Percentiles rank a stretch among this genome's conserved stretches.
Evolutionary conservation across 257 asterid genomes (phyloP).

Genomic region (Nicotiana paniculata): DNA sequence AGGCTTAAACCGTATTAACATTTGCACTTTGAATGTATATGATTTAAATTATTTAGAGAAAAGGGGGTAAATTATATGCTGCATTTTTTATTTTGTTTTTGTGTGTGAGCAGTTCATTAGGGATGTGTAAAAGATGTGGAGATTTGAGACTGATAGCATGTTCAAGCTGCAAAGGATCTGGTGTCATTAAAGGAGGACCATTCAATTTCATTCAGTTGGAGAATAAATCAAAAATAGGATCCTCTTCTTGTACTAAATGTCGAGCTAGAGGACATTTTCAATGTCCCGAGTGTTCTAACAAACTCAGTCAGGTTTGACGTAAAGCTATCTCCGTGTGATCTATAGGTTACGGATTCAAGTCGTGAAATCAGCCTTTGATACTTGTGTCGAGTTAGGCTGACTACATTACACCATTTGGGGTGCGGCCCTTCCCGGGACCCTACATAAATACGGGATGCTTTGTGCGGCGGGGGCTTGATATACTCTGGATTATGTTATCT

Average conservation of each 20-base stretch:
- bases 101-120: constrained; percentile 47
- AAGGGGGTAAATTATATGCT: background rate
- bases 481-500: background rate
- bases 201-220: constrained; percentile 34
- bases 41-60: background rate
- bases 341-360: no score
- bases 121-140: constrained; percentile 90
- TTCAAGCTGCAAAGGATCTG: constrained; percentile 70
- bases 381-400: no score
- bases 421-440: no score
- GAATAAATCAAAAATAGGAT: constrained; percentile 22
- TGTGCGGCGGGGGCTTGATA: background rate
- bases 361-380: no score
- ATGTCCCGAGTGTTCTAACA: constrained; percentile 56
- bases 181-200: constrained; percentile 45
- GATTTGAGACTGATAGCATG: constrained; percentile 73
- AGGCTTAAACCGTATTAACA: no score
- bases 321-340: no score
- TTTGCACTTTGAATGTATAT: no score
- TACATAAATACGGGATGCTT: no score
- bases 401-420: no score
- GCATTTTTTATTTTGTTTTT: background rate
- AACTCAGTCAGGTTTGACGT: constrained; percentile 10
- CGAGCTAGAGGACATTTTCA: constrained; percentile 55
- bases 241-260: constrained; percentile 44